These are phyloP conservation scores for Patellifolia procumbens DNA, from an alignment of 179 eudicot genomes.

Conservation along the genomic window DNA sequence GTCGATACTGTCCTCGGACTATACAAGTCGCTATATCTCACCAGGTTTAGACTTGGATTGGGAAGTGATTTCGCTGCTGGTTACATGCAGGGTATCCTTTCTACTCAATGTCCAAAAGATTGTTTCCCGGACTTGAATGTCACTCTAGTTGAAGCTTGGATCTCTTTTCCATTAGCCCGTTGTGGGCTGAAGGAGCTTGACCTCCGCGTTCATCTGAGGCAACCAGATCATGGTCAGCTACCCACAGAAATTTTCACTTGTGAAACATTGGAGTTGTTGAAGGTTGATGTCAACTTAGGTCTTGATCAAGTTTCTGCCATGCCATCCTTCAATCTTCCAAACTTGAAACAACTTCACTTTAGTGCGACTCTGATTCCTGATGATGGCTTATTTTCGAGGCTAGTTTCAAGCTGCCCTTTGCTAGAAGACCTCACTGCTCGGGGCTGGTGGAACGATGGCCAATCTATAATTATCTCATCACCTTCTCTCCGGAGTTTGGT, in stretches of 20 bases:
- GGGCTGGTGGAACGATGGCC: neutral
- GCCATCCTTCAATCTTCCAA: neutral
- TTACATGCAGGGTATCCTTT: neutral
- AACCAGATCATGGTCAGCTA: neutral
- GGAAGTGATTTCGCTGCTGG: neutral
- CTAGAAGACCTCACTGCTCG: neutral
- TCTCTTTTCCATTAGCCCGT: too few relatives aligned
- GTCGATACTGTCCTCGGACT: neutral
- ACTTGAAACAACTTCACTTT: neutral
- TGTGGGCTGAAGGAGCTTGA: neutral
- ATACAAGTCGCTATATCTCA: neutral
- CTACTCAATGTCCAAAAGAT: neutral
- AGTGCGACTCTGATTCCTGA: neutral
- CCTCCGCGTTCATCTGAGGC: neutral
- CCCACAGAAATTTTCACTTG: neutral
- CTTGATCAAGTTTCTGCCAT: neutral
- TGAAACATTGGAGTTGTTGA: neutral
- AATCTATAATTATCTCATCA: neutral
- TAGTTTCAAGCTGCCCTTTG: neutral
- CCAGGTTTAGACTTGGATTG: constrained; percentile 5
- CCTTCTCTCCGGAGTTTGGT: constrained; percentile 9
- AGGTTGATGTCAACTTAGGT: neutral
- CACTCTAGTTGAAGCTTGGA: neutral
- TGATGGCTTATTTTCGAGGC: neutral
- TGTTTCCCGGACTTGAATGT: neutral